These are phyloP conservation scores for Pleurotus salmoneostramineus DNA, from an alignment of 768 basidiomycete genomes.

Conservation along the genomic window DNA sequence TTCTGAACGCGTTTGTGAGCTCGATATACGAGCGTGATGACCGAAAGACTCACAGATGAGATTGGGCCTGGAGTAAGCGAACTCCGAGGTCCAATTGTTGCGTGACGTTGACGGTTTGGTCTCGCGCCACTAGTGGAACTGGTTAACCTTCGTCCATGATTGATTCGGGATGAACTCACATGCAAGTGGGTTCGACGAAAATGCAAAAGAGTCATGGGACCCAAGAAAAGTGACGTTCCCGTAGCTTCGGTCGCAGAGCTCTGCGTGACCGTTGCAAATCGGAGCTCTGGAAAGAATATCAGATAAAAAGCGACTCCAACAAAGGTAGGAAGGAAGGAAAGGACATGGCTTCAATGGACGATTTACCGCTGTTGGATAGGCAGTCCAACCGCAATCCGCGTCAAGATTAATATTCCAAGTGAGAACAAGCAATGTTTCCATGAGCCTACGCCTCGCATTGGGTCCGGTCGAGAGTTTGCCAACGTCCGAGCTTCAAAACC, in stretches of 20 bases:
- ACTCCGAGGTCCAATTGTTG: constrained; percentile 48
- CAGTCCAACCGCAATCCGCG: no score
- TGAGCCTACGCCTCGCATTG: no score
- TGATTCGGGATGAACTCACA: constrained; percentile 23
- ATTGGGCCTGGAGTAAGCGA: constrained; percentile 53
- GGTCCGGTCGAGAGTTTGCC: no score
- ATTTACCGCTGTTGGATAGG: no score
- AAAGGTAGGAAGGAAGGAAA: no score
- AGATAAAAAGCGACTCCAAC: no score
- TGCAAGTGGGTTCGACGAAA: constrained; percentile 39
- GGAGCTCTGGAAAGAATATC: constrained; percentile 34
- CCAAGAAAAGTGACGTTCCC: constrained; percentile 44
- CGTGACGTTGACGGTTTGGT: constrained; percentile 48
- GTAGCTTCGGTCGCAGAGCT: constrained; percentile 56
- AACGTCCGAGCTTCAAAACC: no score
- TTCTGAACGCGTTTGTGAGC: constrained; percentile 12
- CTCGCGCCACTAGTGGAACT: constrained; percentile 20
- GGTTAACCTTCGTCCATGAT: not conserved
- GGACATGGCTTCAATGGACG: no score
- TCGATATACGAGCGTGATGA: not conserved
- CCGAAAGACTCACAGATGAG: constrained; percentile 31
- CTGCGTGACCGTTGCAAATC: constrained; percentile 63
- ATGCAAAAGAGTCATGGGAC: constrained; percentile 55
- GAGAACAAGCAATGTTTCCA: no score
- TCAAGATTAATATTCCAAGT: no score